Base-by-base conservation (phyloP, 1,139 yeast species). In the Suhomyces yuchorum region DNA sequence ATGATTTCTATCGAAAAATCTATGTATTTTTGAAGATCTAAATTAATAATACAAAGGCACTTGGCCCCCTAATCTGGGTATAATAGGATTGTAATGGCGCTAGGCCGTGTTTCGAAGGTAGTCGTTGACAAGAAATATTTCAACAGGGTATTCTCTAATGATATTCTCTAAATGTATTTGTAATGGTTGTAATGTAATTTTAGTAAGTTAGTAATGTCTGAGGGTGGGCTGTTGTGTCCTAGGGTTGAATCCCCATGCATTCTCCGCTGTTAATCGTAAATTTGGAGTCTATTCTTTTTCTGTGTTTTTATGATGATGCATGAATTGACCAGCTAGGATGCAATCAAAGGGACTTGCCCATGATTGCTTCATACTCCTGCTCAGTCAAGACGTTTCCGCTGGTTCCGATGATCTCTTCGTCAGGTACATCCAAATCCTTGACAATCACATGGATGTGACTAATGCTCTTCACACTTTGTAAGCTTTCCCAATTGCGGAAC, bases 401-500 rank as follows among this genome's bases (percentile, higher is more conserved):
- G 40, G 47, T 45, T 8, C 51, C 52, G 19, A 50, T 37, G 26
- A 50, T 43, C 8, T 47, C 47, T 15, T 47, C 46, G 36, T 48
- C 47, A 9, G 50, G 50, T 3, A 50, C 51, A 23, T 54, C 42
- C 39, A 54, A 54, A 37, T 48, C 78, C 44, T 66, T 71, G 15
- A 82, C 58, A 30, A 82, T 57, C 1, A 83, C 79, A 60, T 83
- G 88, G 18, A 83, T 66, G 59, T 83, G 88, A 39, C 86, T 81
- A 32, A 83, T 68, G 28, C 77, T 71, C 51, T 71, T 72, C 7
- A 83, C 83, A 56, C 86, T 80, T 58, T 83, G 88, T 38, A 83
- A 63, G 7, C 77, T 70, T 6, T 80, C 76, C 81, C 85, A 83
- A 58, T 83, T 83, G 55, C 82, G 75, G 63, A 83, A 83, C 88